Conservation (phyloP, 768 basidiomycete species). For the Agaricus bisporus region DNA sequence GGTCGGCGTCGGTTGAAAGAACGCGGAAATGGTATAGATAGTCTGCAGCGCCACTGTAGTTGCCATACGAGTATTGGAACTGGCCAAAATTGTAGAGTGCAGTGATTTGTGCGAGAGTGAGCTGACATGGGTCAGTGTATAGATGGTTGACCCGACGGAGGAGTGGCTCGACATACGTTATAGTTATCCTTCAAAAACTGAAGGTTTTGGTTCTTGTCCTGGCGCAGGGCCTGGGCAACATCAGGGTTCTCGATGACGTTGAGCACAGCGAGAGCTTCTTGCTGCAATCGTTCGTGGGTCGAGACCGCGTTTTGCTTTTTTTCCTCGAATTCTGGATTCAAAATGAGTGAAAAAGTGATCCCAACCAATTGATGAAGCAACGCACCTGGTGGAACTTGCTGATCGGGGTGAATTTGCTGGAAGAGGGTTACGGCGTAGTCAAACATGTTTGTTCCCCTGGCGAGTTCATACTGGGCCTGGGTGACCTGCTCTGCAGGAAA, state of each 20-base stretch:
- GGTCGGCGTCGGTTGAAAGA: conserved; percentile 87
- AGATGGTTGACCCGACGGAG: background rate
- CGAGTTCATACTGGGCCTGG: conserved; percentile 93
- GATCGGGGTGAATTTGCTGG: conserved; percentile 67
- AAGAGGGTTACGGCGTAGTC: conserved; percentile 86
- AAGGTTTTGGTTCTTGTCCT: conserved; percentile 96
- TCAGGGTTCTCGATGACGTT: conserved; percentile 97
- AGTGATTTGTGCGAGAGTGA: conserved; percentile 92
- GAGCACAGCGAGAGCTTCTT: conserved; percentile 88
- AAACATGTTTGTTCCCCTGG: conserved; percentile 97
- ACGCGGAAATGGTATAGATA: conserved; percentile 99
- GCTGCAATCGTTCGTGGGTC: conserved; percentile 78
- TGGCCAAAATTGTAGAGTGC: conserved; percentile 97
- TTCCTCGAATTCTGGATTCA: conserved; percentile 65
- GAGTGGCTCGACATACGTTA: conserved; percentile 44
- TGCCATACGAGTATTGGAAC: conserved; percentile 98
- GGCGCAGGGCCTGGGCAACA: conserved; percentile 87
- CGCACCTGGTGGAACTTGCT: conserved; percentile 65
- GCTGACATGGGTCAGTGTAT: conserved; percentile 38
- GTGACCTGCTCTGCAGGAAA: conserved; percentile 79
- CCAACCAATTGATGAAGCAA: conserved; percentile 1
- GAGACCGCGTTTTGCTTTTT: conserved; percentile 80
- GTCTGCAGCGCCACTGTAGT: conserved; percentile 94
- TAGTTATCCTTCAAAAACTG: conserved; percentile 93
- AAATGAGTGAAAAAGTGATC: background rate